Conservation (phyloP, 768 basidiomycete species). For the Lactarius trivialis region DNA sequence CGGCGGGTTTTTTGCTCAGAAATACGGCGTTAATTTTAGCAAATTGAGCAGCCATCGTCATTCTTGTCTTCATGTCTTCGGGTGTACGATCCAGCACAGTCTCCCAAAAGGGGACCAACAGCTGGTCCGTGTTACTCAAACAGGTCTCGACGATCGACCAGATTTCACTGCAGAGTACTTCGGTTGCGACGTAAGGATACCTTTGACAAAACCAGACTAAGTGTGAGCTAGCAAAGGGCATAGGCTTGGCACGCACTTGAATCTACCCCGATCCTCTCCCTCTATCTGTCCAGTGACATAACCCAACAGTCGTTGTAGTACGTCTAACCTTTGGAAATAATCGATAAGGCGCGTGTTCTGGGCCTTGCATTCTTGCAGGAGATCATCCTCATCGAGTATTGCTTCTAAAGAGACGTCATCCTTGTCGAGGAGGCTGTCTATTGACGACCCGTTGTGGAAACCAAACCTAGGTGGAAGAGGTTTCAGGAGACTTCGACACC, state of each 20-base stretch:
- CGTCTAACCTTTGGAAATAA: constrained; percentile 77
- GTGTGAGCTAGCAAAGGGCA: constrained; percentile 13
- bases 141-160: constrained; percentile 93
- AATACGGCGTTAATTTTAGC: constrained; percentile 90
- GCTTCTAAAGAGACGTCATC: constrained; percentile 86
- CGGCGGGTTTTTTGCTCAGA: constrained; percentile 79
- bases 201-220: constrained; percentile 35
- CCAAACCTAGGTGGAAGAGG: constrained; percentile 56
- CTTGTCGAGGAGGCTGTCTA: constrained; percentile 87
- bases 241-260: constrained; percentile 56
- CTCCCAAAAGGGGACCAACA: constrained; percentile 90
- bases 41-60: constrained; percentile 87
- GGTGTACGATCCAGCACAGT: constrained; percentile 70
- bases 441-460: constrained; percentile 81
- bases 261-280: constrained; percentile 66
- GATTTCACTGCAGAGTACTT: constrained; percentile 92
- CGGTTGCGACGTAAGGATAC: constrained; percentile 89
- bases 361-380: constrained; percentile 91
- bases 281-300: constrained; percentile 88
- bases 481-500: neutral
- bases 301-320: constrained; percentile 69
- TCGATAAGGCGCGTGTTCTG: constrained; percentile 87
- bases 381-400: constrained; percentile 88
- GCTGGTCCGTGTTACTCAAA: constrained; percentile 58
- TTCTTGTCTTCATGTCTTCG: constrained; percentile 82